Conservation (phyloP, 2,329 filamentous ascomycete genomes). For the Epichloe scottii region DNA sequence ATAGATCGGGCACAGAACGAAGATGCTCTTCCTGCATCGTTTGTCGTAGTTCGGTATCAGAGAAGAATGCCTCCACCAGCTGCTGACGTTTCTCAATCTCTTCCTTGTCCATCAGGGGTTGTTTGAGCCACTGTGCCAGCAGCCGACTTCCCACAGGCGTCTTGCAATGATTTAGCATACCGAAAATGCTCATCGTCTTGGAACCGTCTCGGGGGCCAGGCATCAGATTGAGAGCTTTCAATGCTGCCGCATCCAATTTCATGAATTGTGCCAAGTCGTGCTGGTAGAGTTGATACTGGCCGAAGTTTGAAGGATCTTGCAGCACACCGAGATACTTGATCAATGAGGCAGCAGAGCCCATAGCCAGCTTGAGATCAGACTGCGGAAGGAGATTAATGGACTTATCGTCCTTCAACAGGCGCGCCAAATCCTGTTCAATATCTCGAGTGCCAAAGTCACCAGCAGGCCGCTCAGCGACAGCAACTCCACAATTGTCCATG, state of each 20-base stretch:
- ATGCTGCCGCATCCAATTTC: constrained; percentile 90
- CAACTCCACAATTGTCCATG: constrained; percentile 83
- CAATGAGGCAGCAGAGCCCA: constrained; percentile 85
- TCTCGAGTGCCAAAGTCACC: constrained; percentile 79
- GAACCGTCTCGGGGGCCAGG: constrained; percentile 85
- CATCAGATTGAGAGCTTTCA: constrained; percentile 94
- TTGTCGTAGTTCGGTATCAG: constrained; percentile 84
- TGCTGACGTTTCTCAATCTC: constrained; percentile 90
- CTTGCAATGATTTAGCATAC: constrained; percentile 93
- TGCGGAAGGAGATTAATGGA: constrained; percentile 68
- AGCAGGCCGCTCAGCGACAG: constrained; percentile 65
- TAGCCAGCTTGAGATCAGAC: constrained; percentile 86
- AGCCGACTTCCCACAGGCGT: constrained; percentile 84
- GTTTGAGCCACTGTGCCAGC: constrained; percentile 92
- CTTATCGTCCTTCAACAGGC: constrained; percentile 77
- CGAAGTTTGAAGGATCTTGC: constrained; percentile 88
- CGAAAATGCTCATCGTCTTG: constrained; percentile 96
- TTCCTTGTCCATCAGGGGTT: constrained; percentile 80
- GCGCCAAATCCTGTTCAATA: constrained; percentile 86
- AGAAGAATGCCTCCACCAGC: constrained; percentile 87
- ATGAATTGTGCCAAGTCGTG: constrained; percentile 95
- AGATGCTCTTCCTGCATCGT: constrained; percentile 96
- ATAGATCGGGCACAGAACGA: constrained; percentile 84
- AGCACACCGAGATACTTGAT: constrained; percentile 91
- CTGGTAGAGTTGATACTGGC: constrained; percentile 93